A percentile compares a stretch with the other conserved stretches of the same genome.
Evolutionary conservation across 1,284 basidiomycete genomes (phyloP).

Genomic region (Puccinia coronata): DNA sequence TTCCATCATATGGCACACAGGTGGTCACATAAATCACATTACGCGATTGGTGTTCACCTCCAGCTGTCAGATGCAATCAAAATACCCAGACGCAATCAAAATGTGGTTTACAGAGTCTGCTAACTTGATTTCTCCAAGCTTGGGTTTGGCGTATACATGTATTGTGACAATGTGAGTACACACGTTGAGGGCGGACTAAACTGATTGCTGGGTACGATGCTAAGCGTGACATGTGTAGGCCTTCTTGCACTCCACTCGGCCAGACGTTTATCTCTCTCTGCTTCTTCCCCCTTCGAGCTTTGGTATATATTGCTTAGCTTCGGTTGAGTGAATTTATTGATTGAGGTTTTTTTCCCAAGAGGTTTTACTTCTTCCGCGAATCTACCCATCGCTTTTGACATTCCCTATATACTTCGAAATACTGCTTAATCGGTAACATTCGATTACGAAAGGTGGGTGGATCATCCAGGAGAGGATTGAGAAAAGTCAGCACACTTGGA

Average conservation of each 20-base stretch:
- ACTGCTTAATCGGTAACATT: constrained; percentile 3
- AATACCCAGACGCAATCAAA: neutral
- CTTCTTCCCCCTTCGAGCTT: too few relatives aligned
- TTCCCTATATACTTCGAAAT: constrained; percentile 45
- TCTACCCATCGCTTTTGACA: constrained; percentile 40
- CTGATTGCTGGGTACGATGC: too few relatives aligned
- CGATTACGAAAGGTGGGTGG: too few relatives aligned
- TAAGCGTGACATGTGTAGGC: too few relatives aligned
- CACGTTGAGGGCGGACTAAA: too few relatives aligned
- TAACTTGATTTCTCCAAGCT: too few relatives aligned
- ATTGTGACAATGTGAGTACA: neutral
- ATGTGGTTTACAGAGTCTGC: neutral
- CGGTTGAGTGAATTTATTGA: neutral
- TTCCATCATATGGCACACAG: too few relatives aligned
- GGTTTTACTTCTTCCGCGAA: neutral
- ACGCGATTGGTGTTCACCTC: neutral
- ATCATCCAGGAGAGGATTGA: neutral
- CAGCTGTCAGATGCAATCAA: neutral
- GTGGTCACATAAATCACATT: neutral
- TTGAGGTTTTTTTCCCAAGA: neutral
- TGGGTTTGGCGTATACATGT: neutral
- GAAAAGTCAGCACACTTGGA: neutral
- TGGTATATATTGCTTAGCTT: too few relatives aligned
- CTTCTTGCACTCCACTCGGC: too few relatives aligned
- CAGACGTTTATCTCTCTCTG: too few relatives aligned